Percentiles rank a stretch among this genome's conserved stretches.
Conservation (phyloP, 108 stramenopile genomes). For the Skeletonema potamos region DNA sequence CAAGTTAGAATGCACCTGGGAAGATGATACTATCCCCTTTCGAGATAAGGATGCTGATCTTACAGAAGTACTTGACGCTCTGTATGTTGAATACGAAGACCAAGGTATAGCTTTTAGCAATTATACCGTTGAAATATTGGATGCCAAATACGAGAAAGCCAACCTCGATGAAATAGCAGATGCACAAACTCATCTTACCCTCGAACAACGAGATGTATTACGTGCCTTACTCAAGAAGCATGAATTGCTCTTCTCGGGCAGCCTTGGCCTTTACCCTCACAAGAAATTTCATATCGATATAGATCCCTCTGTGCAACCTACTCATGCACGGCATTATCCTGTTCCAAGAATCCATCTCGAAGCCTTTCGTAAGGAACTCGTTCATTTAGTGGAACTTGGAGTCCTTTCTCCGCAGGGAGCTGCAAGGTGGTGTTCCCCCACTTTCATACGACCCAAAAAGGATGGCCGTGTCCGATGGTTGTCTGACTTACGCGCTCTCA, state of each 20-base stretch:
- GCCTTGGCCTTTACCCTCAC: slow-evolving; percentile 28
- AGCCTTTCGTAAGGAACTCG: slow-evolving; percentile 2
- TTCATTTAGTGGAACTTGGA: slow-evolving; percentile 9
- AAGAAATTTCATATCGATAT: slow-evolving; percentile 37
- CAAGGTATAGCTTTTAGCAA: too few species aligned
- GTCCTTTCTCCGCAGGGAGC: background rate
- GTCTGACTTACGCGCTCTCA: slow-evolving; percentile 33
- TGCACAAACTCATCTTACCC: slow-evolving; percentile 32
- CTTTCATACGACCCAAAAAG: too few species aligned
- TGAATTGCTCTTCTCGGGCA: slow-evolving; percentile 31
- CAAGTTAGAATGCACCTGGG: too few species aligned
- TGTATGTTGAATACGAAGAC: too few species aligned
- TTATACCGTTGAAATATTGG: too few species aligned
- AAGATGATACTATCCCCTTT: too few species aligned
- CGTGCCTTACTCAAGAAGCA: slow-evolving; percentile 13
- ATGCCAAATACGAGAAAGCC: slow-evolving; percentile 35
- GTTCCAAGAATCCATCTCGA: slow-evolving; percentile 10
- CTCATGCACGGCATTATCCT: slow-evolving; percentile 10
- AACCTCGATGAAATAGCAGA: slow-evolving; percentile 4
- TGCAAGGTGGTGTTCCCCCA: background rate
- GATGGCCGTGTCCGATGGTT: slow-evolving; percentile 24
- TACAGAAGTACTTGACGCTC: too few species aligned
- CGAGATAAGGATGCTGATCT: too few species aligned
- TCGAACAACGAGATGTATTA: slow-evolving; percentile 8
- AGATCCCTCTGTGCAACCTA: slow-evolving; percentile 14